Evolutionary conservation across 768 basidiomycete species (phyloP).

Genomic region (Termitomyces sp.): DNA sequence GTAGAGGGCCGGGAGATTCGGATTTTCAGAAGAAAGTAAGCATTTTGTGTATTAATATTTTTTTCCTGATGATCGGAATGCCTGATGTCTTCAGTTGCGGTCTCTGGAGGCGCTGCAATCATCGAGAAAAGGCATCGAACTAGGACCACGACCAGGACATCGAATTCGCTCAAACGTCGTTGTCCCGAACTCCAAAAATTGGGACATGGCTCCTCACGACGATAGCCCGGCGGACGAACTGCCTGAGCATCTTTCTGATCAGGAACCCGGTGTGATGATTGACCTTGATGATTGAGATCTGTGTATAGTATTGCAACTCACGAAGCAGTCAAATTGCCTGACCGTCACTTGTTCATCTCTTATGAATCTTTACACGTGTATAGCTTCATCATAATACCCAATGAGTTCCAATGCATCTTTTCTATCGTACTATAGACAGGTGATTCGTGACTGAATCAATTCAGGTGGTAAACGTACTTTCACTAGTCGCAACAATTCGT

Average conservation of each 20-base stretch:
- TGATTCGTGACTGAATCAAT: not conserved
- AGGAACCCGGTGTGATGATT: constrained; percentile 24
- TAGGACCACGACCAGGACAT: constrained; percentile 61
- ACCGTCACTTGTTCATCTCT: not conserved
- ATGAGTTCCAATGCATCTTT: not conserved
- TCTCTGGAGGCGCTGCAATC: constrained; percentile 46
- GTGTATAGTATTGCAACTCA: not conserved
- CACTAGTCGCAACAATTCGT: not conserved
- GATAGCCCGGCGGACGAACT: constrained; percentile 21
- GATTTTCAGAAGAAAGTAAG: constrained; percentile 56
- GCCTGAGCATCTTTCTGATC: constrained; percentile 5
- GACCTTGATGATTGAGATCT: constrained; percentile 40
- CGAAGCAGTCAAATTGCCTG: not conserved
- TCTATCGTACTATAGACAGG: not conserved
- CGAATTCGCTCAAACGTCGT: constrained; percentile 57
- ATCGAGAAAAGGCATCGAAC: constrained; percentile 44
- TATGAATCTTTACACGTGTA: not conserved
- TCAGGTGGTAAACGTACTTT: not conserved
- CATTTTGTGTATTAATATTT: not conserved
- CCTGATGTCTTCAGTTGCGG: constrained; percentile 1
- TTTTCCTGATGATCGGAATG: not conserved
- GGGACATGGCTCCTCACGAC: constrained; percentile 7
- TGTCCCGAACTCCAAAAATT: not conserved
- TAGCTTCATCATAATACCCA: not conserved
- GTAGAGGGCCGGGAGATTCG: constrained; percentile 27